Conservation (phyloP, 345 rosid species). For the Melaleuca quinquenervia region DNA sequence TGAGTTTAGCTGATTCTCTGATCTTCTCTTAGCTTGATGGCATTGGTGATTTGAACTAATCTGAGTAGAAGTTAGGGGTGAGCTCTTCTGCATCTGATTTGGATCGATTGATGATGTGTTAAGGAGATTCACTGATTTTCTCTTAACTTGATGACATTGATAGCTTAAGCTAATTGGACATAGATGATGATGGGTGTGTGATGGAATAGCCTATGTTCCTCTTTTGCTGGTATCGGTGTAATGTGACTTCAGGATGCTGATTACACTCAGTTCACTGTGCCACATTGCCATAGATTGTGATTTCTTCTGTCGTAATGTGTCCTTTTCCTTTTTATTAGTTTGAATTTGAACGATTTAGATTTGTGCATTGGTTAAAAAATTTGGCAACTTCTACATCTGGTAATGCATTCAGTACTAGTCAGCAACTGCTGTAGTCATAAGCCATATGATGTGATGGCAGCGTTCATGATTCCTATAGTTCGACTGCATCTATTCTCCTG, state of each 20-base stretch:
- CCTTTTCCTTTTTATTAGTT: not conserved
- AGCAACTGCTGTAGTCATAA: not conserved
- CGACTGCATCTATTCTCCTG: not conserved
- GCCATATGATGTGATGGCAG: not conserved
- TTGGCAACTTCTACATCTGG: not conserved
- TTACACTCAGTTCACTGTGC: not conserved
- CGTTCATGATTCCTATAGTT: not conserved
- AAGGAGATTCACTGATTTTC: not conserved
- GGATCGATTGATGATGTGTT: conserved; percentile 58
- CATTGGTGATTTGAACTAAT: conserved; percentile 47
- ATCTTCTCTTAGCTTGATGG: conserved; percentile 65
- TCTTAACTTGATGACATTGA: not conserved
- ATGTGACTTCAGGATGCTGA: not conserved
- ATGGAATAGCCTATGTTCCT: not conserved
- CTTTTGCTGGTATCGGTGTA: not conserved
- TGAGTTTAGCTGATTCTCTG: conserved; percentile 35
- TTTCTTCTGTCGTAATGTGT: not conserved
- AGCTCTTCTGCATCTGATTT: conserved; percentile 72
- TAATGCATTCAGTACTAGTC: not conserved
- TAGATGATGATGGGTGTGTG: not conserved
- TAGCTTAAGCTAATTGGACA: not conserved
- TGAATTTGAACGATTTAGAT: not conserved
- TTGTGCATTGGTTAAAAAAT: not conserved
- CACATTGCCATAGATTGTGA: not conserved
- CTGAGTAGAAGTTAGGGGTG: conserved; percentile 55